A percentile compares a stretch with the other conserved stretches of the same genome.
phyloP scores from a whole-genome alignment of 2,329 filamentous ascomycete genomes.

The Diaporthe nobilis region DNA sequence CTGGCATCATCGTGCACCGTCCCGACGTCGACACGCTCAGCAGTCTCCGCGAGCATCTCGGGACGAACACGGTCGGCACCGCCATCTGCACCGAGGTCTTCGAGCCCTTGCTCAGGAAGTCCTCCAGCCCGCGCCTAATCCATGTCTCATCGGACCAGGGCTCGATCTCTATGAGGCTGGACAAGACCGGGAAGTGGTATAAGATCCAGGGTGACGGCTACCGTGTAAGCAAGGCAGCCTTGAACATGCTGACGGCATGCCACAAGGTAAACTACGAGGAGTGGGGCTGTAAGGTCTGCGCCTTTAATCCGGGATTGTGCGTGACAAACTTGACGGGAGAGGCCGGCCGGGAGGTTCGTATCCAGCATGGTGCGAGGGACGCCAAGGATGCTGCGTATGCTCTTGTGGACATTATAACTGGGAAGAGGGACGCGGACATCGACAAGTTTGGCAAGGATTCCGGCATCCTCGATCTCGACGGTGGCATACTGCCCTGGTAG shows the following conservation, averaged over 20 bases:
- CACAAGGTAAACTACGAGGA: slow-evolving; percentile 47
- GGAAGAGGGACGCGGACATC: slow-evolving; percentile 48
- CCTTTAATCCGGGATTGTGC: slow-evolving; percentile 53
- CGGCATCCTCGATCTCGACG: slow-evolving; percentile 39
- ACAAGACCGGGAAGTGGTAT: slow-evolving; percentile 42
- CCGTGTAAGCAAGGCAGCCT: slow-evolving; percentile 54
- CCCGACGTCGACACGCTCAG: slow-evolving; percentile 65
- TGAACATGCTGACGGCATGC: slow-evolving; percentile 55
- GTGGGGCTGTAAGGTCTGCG: slow-evolving; percentile 51
- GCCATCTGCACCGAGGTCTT: slow-evolving; percentile 49
- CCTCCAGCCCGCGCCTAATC: slow-evolving; percentile 49
- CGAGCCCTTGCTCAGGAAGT: slow-evolving; percentile 50
- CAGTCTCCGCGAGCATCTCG: slow-evolving; percentile 64
- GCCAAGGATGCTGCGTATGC: slow-evolving; percentile 48
- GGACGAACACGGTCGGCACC: slow-evolving; percentile 55
- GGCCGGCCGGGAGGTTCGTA: slow-evolving; percentile 46
- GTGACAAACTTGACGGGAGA: slow-evolving; percentile 51
- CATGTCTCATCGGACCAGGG: slow-evolving; percentile 53
- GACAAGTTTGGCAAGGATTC: slow-evolving; percentile 44
- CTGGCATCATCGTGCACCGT: slow-evolving; percentile 65
- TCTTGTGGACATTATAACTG: slow-evolving; percentile 47
- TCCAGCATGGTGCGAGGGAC: slow-evolving; percentile 47
- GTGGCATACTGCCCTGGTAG: background rate
- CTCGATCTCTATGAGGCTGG: slow-evolving; percentile 48
- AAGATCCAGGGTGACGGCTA: slow-evolving; percentile 47